A percentile compares a stretch with the other conserved stretches of the same genome.
Conservation (phyloP, 371 early-diverging fungal genomes). For the Rhizopus sp. region DNA sequence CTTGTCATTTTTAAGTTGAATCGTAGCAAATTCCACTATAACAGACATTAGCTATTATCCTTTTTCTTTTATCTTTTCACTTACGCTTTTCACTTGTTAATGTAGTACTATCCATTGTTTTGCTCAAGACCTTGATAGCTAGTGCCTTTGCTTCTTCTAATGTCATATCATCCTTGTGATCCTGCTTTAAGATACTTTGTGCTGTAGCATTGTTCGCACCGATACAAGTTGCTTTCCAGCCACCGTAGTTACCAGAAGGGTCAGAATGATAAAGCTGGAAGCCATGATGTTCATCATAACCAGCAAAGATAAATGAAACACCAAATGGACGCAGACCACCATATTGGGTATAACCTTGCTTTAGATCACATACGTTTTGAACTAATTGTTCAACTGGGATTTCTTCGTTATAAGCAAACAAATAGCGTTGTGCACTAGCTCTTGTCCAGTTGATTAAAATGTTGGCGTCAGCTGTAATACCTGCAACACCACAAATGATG, state of each 20-base stretch:
- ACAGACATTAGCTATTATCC: neutral
- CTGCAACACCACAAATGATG: slow-evolving; percentile 97
- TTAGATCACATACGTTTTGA: slow-evolving; percentile 91
- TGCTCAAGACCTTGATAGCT: slow-evolving; percentile 91
- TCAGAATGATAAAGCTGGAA: slow-evolving; percentile 98
- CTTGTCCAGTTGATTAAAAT: slow-evolving; percentile 93
- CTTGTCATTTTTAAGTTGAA: slow-evolving; percentile 54
- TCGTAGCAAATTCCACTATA: slow-evolving; percentile 83
- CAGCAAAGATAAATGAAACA: slow-evolving; percentile 97
- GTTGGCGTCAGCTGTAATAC: slow-evolving; percentile 98
- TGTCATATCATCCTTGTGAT: slow-evolving; percentile 89
- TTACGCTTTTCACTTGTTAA: slow-evolving; percentile 89
- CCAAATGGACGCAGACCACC: slow-evolving; percentile 99
- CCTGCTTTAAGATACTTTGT: slow-evolving; percentile 91
- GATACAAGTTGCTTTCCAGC: slow-evolving; percentile 98
- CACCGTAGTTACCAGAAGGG: slow-evolving; percentile 98
- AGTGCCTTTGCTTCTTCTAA: slow-evolving; percentile 87
- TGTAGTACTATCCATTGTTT: slow-evolving; percentile 94
- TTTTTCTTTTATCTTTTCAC: slow-evolving; percentile 16
- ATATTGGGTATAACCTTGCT: slow-evolving; percentile 99
- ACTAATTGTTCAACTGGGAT: slow-evolving; percentile 96
- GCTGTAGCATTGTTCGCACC: slow-evolving; percentile 95
- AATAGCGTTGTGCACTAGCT: slow-evolving; percentile 88
- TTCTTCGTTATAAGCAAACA: slow-evolving; percentile 83
- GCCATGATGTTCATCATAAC: slow-evolving; percentile 88